Conservation (phyloP, 352 stramenopile genomes). For the Globisporangium paddicum region DNA sequence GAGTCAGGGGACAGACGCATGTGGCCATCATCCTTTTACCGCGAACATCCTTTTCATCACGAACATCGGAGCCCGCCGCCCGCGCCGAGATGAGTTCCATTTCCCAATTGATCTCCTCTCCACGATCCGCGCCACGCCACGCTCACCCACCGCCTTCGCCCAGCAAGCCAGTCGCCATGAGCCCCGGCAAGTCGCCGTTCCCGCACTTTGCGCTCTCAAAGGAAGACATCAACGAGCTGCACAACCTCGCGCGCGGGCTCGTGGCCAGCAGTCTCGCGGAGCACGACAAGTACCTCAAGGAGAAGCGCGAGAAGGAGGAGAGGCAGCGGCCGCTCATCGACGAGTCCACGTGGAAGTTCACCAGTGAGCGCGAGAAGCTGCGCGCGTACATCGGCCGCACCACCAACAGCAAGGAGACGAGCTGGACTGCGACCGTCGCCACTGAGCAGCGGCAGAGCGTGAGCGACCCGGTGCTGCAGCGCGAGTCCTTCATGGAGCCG, state of each 20-base stretch:
- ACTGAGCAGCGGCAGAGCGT: too few relatives aligned
- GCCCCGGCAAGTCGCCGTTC: constrained; percentile 1
- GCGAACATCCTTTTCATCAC: too few relatives aligned
- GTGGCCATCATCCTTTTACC: too few relatives aligned
- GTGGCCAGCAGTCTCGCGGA: not conserved
- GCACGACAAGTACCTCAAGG: constrained; percentile 5
- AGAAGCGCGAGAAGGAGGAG: not conserved
- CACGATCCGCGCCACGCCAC: too few relatives aligned
- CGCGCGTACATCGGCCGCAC: constrained; percentile 1
- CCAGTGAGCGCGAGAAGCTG: too few relatives aligned
- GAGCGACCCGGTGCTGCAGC: too few relatives aligned
- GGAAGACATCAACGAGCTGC: not conserved
- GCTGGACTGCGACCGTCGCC: not conserved
- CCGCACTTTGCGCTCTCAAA: constrained; percentile 4
- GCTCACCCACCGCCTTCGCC: not conserved
- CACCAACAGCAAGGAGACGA: not conserved
- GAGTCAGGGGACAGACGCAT: too few relatives aligned
- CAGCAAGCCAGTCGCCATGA: too few relatives aligned
- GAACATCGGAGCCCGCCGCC: not conserved
- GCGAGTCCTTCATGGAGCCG: too few relatives aligned
- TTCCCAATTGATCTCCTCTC: not conserved
- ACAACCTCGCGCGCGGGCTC: not conserved
- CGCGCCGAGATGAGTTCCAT: too few relatives aligned
- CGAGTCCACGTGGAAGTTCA: too few relatives aligned
- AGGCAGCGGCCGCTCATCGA: too few relatives aligned